Evolutionary conservation across 2,329 filamentous ascomycete species (phyloP).

Genomic region (Fragosphaeria purpurea): DNA sequence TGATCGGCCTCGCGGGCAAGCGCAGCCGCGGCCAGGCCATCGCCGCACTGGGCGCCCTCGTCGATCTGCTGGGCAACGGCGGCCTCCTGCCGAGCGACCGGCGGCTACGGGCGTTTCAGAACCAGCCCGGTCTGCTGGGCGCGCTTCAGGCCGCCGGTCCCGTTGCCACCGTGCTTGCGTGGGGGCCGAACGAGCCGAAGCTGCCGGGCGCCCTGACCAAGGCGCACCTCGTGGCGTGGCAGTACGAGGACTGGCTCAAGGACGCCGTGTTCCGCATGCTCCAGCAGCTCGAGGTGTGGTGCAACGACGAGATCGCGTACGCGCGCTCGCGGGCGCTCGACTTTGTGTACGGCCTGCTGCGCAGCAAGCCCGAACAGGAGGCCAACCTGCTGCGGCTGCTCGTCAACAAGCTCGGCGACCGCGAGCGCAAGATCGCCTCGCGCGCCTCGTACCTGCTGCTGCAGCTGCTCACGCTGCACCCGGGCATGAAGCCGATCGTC

Average conservation of each 20-base stretch:
- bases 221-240: slow-evolving; percentile 75
- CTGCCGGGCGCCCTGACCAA: slow-evolving; percentile 67
- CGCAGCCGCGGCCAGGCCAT: slow-evolving; percentile 88
- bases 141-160: slow-evolving; percentile 52
- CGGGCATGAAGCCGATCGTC: slow-evolving; percentile 86
- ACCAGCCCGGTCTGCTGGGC: slow-evolving; percentile 66
- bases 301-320: slow-evolving; percentile 90
- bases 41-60: slow-evolving; percentile 82
- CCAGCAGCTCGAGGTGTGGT: slow-evolving; percentile 85
- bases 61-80: slow-evolving; percentile 87
- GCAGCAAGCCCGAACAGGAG: slow-evolving; percentile 95
- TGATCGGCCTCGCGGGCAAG: slow-evolving; percentile 78
- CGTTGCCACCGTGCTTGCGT: slow-evolving; percentile 35
- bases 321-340: slow-evolving; percentile 79
- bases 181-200: slow-evolving; percentile 53
- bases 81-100: slow-evolving; percentile 73
- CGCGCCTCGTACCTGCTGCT: slow-evolving; percentile 87
- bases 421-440: slow-evolving; percentile 90
- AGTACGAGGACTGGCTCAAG: slow-evolving; percentile 93
- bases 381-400: slow-evolving; percentile 82
- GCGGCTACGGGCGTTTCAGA: slow-evolving; percentile 67
- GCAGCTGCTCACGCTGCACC: slow-evolving; percentile 80
- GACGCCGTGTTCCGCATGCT: slow-evolving; percentile 86
- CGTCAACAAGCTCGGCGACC: slow-evolving; percentile 94
- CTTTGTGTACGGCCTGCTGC: slow-evolving; percentile 83